Evolutionary conservation across 176 grass and related monocot genomes (phyloP), one percentile per base, ranked within the genome.

Genomic region (Tillandsia leiboldiana): DNA sequence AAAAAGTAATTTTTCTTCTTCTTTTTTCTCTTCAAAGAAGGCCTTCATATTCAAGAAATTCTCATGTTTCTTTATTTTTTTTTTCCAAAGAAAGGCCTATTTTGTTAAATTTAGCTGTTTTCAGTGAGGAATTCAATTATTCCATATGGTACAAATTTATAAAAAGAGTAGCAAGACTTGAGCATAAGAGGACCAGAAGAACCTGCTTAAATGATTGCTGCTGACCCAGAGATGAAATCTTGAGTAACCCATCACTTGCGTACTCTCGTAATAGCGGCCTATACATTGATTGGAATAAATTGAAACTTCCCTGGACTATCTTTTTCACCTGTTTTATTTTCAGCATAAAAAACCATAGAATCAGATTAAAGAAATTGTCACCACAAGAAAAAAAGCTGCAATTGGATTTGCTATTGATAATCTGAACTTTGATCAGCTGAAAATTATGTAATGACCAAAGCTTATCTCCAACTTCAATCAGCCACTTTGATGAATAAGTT

Each of bases 251-350:
- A 84, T 84, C 78, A 74, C 57, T 61, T 26, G 81, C 70, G 65
- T 86, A 86, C 51, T 91, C 88, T n/a, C 84, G 80, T 77, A 96
- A 70, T 57, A 82, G 51, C 7, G 88, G 78, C 69, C 53, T 78
- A 73, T 96, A 96, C 88, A 91, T 91, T 49, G 48, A 68, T 70
- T 84, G 85, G 72, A 96, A 96, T 65, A 85, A 84, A 47, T 77
- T 74, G 72, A 96, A 86, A 81, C 80, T 96, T 80, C 88, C 92
- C 15, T 85, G 75, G 51, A 96, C 83, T 66, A 96, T 96, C 62
- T 86, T 88, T 73, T 86, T 91, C 26, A 96, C 91, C 91, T 96
- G 77, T 74, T 76, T 56, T 78, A 70, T 62, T 77, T 77, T 17
- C 47, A 82, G 26, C 26, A 72, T n/a, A 9, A 48, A 69, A 69